A percentile compares a stretch with the other conserved stretches of the same genome.
Conservation (phyloP, 345 rosid genomes). For the Eucalyptus caleyi region DNA sequence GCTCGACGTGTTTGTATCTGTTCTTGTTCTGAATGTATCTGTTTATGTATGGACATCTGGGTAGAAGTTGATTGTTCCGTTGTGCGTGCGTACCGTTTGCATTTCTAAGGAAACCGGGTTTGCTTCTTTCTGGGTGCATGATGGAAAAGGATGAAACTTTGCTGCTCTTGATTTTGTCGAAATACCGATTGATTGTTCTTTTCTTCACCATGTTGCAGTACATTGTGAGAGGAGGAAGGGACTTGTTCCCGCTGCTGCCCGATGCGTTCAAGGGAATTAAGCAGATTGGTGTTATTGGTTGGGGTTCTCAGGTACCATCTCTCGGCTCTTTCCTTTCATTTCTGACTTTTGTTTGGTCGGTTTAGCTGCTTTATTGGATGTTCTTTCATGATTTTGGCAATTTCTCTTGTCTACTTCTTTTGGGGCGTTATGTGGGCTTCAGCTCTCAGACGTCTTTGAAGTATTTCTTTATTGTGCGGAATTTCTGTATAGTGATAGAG, state of each 20-base stretch:
- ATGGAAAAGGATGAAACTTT: neutral
- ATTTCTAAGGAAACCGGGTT: neutral
- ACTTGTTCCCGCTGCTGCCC: constrained; percentile 69
- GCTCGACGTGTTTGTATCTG: neutral
- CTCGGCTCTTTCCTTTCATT: neutral
- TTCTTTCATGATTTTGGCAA: neutral
- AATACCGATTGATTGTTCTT: neutral
- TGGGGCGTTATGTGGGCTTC: neutral
- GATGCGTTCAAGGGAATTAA: constrained; percentile 83
- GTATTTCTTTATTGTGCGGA: neutral
- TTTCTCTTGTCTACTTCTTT: neutral
- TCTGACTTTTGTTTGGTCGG: neutral
- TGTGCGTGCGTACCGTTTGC: neutral
- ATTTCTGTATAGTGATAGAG: neutral
- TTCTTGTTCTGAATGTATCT: neutral
- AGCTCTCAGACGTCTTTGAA: neutral
- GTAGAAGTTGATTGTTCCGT: neutral
- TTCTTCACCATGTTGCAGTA: constrained; percentile 22
- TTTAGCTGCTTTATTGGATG: neutral
- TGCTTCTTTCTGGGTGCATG: neutral
- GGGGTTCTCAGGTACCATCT: constrained; percentile 77
- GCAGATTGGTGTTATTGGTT: constrained; percentile 92
- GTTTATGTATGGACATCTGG: neutral
- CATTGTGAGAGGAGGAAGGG: constrained; percentile 96
- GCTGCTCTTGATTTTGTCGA: neutral